Base-by-base conservation (phyloP, 139 green algal genomes). In the Pseudopediastrum boryanum region DNA sequence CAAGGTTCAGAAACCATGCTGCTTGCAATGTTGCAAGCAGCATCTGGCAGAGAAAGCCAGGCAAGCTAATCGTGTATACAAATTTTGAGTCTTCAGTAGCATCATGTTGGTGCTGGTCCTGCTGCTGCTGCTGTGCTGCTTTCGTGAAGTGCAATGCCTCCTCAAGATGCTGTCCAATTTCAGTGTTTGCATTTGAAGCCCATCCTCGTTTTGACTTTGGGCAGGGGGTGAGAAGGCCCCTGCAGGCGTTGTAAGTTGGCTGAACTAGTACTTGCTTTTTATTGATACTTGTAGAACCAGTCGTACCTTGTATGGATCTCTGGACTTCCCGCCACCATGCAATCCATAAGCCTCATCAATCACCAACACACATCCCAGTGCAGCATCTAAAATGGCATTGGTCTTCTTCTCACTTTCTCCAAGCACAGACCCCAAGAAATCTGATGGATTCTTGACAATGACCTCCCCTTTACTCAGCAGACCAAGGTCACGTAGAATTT, bases 311-410 rank as follows among this genome's bases (percentile, higher is more conserved):
- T 73, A 89, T 0, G 77, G 77, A 59, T 89, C 84, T 0, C 27
- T 54, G 25, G 16, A n/a, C 25, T 7, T 52, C 16, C 56, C 58
- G n/a, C n/a, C n/a, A n/a, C n/a, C n/a, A n/a, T n/a, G n/a, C n/a
- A n/a, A n/a, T 0, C 79, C 77, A 48, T 89, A 86, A 1, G 84
- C 84, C 71, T 89, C 84, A 41, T 89, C 84, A 44, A 89, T 89
- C 39, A 89, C 80, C 56, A 89, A 77, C 56, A 89, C 84, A 36
- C 84, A 83, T 71, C 84, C 84, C 41, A 58, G 8, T 16, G 76
- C 56, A 12, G 76, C 75, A 19, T 89, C 80, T 46, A 89, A 66
- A 51, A 89, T 86, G 50, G 75, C 80, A 16, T 33, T 46, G 3
- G 84, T 89, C 54, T 72, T 75, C 65, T 84, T 71, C 66, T 89